Evolutionary conservation across 441 rosid species (phyloP).

Genomic region (Populus tomentosa): DNA sequence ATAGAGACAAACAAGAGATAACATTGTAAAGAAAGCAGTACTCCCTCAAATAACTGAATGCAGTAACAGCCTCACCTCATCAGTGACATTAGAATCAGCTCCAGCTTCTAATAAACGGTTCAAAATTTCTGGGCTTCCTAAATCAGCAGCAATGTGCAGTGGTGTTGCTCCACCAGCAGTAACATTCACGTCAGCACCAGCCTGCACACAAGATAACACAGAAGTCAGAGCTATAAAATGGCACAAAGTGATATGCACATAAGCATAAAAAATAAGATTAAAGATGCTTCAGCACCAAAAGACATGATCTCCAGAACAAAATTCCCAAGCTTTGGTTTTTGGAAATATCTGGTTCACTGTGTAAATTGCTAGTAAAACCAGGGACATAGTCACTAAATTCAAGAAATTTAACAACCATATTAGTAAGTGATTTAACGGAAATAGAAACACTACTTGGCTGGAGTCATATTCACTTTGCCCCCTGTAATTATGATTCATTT

Average conservation of each 20-base stretch:
- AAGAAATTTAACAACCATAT: neutral
- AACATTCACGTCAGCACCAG: constrained; percentile 74
- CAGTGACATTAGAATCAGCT: constrained; percentile 70
- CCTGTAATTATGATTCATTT: too few relatives aligned
- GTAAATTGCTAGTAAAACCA: neutral
- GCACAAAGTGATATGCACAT: neutral
- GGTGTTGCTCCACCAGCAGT: constrained; percentile 92
- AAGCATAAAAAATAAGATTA: neutral
- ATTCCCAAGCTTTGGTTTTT: neutral
- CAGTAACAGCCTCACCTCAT: constrained; percentile 48
- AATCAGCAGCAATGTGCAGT: constrained; percentile 85
- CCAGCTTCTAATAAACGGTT: constrained; percentile 75
- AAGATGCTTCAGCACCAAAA: constrained; percentile 1
- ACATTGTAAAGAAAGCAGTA: neutral
- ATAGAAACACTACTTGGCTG: neutral
- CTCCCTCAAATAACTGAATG: constrained; percentile 6
- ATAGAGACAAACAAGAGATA: constrained; percentile 1
- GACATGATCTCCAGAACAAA: neutral
- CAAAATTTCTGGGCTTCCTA: constrained; percentile 62
- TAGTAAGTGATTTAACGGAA: constrained; percentile 23
- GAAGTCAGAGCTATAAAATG: neutral
- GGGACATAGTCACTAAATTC: neutral
- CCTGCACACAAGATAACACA: constrained; percentile 40
- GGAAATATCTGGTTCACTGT: neutral
- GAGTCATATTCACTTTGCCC: too few relatives aligned